Conservation (phyloP, 2,329 filamentous ascomycete species). For the Alternaria sp. region DNA sequence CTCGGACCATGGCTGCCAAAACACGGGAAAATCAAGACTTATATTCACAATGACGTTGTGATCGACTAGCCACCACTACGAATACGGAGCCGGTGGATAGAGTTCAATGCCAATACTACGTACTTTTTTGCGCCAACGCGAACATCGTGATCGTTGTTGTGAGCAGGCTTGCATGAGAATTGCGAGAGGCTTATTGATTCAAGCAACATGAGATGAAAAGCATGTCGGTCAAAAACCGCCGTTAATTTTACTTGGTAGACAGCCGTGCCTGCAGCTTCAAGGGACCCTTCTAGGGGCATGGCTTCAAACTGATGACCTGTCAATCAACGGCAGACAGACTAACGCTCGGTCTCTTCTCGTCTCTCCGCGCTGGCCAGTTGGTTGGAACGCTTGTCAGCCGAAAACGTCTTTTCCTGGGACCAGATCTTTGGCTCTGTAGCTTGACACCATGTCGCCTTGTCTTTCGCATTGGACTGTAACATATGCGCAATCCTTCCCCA, state of each 20-base stretch:
- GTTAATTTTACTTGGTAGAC: background rate
- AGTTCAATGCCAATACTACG: conserved; percentile 16
- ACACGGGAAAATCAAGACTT: background rate
- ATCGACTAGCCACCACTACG: background rate
- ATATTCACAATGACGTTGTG: conserved; percentile 5
- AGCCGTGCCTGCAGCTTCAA: conserved; percentile 3
- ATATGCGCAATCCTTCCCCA: conserved; percentile 24
- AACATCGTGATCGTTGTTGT: background rate
- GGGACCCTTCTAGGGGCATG: background rate
- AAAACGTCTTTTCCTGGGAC: conserved; percentile 16
- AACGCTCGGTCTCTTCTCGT: conserved; percentile 27
- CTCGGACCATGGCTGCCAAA: background rate
- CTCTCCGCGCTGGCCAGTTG: conserved; percentile 42
- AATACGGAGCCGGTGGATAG: conserved; percentile 12
- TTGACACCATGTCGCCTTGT: conserved; percentile 2
- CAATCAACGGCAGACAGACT: conserved; percentile 28
- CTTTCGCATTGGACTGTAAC: conserved; percentile 28
- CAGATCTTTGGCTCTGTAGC: conserved; percentile 19
- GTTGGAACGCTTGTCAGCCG: conserved; percentile 30
- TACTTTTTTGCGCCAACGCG: conserved; percentile 5
- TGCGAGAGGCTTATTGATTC: conserved; percentile 17
- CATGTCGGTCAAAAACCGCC: background rate
- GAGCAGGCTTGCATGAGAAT: background rate
- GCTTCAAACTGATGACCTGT: conserved; percentile 26
- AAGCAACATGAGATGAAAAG: background rate